phyloP scores from a whole-genome alignment of 345 rosid genomes.

The Draba incana region DNA sequence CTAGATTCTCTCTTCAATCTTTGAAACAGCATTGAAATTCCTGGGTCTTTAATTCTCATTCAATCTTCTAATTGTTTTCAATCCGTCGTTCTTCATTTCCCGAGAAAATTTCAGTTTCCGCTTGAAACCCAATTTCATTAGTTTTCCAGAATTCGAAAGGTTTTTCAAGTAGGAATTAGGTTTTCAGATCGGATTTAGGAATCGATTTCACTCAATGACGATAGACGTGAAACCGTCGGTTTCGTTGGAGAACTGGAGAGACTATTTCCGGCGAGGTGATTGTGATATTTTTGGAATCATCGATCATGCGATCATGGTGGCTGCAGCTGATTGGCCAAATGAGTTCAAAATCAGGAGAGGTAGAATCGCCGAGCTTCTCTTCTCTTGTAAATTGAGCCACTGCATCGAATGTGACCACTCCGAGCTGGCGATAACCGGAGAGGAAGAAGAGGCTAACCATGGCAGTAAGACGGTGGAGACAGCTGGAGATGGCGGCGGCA shows the following conservation, averaged over 20 bases:
- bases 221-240: constrained; percentile 15
- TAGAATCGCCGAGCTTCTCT: constrained; percentile 68
- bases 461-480: constrained; percentile 18
- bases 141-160: not conserved
- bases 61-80: too few species aligned
- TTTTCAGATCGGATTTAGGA: not conserved
- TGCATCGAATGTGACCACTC: constrained; percentile 67
- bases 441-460: constrained; percentile 26
- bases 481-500: constrained; percentile 19
- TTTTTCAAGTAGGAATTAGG: constrained; percentile 8
- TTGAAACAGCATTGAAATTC: not conserved
- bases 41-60: not conserved
- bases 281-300: constrained; percentile 73
- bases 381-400: constrained; percentile 52
- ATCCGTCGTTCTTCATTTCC: too few species aligned
- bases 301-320: constrained; percentile 72
- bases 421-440: constrained; percentile 48
- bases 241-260: constrained; percentile 70
- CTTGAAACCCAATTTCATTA: too few species aligned
- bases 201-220: not conserved
- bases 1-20: not conserved
- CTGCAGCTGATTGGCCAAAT: constrained; percentile 71
- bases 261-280: constrained; percentile 65
- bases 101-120: too few species aligned
- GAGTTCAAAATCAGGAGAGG: constrained; percentile 66